phyloP scores from a whole-genome alignment of 2,329 filamentous ascomycete genomes.

The Verticillium zaregamsianum region DNA sequence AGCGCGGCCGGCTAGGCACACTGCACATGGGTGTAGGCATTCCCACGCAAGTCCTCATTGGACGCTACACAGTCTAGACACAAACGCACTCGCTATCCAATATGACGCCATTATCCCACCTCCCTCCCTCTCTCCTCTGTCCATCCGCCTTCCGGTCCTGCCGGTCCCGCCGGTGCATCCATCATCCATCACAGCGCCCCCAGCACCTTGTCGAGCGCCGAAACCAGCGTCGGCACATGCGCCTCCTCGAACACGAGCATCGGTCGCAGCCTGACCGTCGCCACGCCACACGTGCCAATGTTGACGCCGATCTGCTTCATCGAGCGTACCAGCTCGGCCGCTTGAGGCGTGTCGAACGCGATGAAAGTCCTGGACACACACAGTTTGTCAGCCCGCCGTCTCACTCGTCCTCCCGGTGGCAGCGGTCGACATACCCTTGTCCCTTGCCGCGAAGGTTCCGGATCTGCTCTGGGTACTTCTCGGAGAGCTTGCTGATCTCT shows the following conservation, averaged over 20 bases:
- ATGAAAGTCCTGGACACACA: conserved; percentile 57
- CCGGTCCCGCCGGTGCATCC: neutral
- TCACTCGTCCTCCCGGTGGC: neutral
- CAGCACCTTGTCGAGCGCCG: neutral
- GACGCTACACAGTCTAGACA: neutral
- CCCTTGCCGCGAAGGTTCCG: conserved; percentile 73
- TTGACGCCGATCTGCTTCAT: conserved; percentile 72
- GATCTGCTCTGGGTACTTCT: conserved; percentile 65
- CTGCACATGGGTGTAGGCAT: neutral
- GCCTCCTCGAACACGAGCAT: conserved; percentile 79
- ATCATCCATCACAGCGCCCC: neutral
- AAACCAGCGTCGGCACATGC: conserved; percentile 39
- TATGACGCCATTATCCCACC: neutral
- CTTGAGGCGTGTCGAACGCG: conserved; percentile 69
- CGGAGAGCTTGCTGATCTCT: conserved; percentile 58
- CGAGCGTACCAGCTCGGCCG: conserved; percentile 65
- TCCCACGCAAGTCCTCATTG: neutral
- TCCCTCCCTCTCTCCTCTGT: neutral
- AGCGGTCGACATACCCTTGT: conserved; percentile 39
- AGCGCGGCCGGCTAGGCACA: neutral
- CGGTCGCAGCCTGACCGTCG: conserved; percentile 67
- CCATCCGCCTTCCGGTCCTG: neutral
- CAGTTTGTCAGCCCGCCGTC: too few relatives aligned
- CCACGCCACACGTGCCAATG: conserved; percentile 69
- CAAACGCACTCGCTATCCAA: neutral